phyloP scores from a whole-genome alignment of 495 filamentous ascomycete species.

The Tuber brumale region DNA sequence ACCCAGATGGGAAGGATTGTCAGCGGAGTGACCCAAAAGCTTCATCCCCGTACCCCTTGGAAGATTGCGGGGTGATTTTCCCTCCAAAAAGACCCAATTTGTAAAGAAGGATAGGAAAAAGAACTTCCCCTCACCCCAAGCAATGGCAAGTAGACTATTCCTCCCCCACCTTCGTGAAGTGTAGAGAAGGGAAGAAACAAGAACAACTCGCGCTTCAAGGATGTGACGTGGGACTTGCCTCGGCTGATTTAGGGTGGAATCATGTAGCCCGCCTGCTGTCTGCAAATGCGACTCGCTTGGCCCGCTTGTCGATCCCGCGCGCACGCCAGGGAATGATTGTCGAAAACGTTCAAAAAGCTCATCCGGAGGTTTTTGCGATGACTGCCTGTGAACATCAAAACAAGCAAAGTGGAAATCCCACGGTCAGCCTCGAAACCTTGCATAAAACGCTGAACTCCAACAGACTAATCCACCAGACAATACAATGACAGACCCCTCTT shows the following conservation, averaged over 20 bases:
- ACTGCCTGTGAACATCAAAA: slow-evolving; percentile 34
- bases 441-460: slow-evolving; percentile 5
- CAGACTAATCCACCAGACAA: slow-evolving; percentile 2
- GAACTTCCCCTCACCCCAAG: slow-evolving; percentile 1
- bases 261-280: slow-evolving; percentile 24
- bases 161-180: slow-evolving; percentile 17
- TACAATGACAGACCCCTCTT: not conserved
- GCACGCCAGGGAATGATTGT: slow-evolving; percentile 40
- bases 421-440: slow-evolving; percentile 24
- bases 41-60: slow-evolving; percentile 10
- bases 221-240: slow-evolving; percentile 31
- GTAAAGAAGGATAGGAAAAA: slow-evolving; percentile 8
- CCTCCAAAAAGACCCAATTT: not conserved
- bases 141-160: slow-evolving; percentile 14
- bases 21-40: slow-evolving; percentile 17
- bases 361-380: slow-evolving; percentile 41
- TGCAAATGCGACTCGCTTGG: slow-evolving; percentile 30
- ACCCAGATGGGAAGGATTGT: slow-evolving; percentile 14
- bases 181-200: slow-evolving; percentile 28
- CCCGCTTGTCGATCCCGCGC: slow-evolving; percentile 29
- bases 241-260: slow-evolving; percentile 33
- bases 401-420: not conserved
- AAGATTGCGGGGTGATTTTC: slow-evolving; percentile 21
- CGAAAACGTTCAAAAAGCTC: slow-evolving; percentile 42
- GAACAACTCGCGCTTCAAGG: slow-evolving; percentile 7